Evolutionary conservation across 345 rosid species (phyloP), one percentile per base, ranked within the genome.

Genomic region (Pistacia integerrima): DNA sequence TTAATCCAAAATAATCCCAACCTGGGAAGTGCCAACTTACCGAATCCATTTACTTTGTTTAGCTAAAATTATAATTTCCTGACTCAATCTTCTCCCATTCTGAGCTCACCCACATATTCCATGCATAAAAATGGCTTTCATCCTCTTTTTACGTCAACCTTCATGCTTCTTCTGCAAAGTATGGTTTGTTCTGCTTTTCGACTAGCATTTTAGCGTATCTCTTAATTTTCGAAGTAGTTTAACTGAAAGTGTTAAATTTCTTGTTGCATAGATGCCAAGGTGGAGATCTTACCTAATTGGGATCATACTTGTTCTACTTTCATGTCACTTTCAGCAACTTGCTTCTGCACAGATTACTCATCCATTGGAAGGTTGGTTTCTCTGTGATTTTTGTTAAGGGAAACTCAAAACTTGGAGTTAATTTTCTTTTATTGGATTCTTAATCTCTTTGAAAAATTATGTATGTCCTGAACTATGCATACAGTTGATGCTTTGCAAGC

Each of bases 321-420:
- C 22, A 64, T 82, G 72, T 72, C 84, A 71, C 70, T 67, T 79
- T 54, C 49, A 57, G 59, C 79, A 82, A 16, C 84, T 80, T n/a
- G 62, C 83, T 18, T 74, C 77, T 76, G 90, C 85, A 16, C 78
- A 72, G 73, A 67, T 64, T 25, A 88, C 90, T 11, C 54, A 84
- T 79, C 96, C 93, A 48, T 81, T 86, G 1, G 90, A 91, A 87
- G 96, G 97, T 93, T 64, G 69, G 52, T 76, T 22, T 67, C 54
- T 56, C 9, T 18, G 55, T 74, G 48, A 11, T 30, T 35, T 52
- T 52, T 52, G 4, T 12, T 13, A 14, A 52, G 18, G 5, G 7
- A 52, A 52, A 13, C 5, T 41, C 44, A 41, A 41, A 41, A 41
- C 44, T 6, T 41, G 44, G 44, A 14, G 25, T 25, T 25, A 25